Evolutionary conservation across 441 rosid species (phyloP), one percentile per base, ranked within the genome.

Genomic region (Melastoma candidum): DNA sequence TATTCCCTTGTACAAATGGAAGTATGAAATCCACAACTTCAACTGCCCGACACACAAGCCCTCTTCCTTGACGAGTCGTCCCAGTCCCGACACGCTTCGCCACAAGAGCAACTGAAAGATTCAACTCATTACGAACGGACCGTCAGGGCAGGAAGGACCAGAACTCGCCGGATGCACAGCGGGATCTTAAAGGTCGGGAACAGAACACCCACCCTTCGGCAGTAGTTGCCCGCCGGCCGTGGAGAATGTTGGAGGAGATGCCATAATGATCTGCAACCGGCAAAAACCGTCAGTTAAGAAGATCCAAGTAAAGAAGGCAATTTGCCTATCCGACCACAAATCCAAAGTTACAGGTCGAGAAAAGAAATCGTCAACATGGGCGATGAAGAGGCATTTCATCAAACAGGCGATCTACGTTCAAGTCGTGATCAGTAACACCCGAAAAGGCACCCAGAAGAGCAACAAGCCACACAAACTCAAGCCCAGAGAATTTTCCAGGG

Each of bases 241-340:
- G 36, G 80, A 74, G 70, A 71, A 74, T 3, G 73, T 66, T 8
- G 81, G 58, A 13, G 71, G 26, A 53, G 80, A 60, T 12, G 69
- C 64, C 69, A 65, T 65, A 54, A 60, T 45, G 26, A 58, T 12
- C 56, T 52, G 32, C 45, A 4, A 10, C 22, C 26, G 36, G 36
- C 36, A 7, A 3, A 29, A 3, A 3, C 7, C 36, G 36, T 29
- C 36, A 29, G 7, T 29, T 3, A 29, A 29, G 7, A 29, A 29
- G 36, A 29, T 29, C 22, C 22, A 17, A 17, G 36, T 29, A 3
- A 29, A 3, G 36, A 29, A 29, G 36, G 36, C 7, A 7, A 29
- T 29, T 17, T 17, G 22, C 22, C 22, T 17, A 17, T 17, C 22
- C 22, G 22, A 17, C 1, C 22, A 1, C 22, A 17, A 17, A 17